Base-by-base conservation (phyloP, 192 early-diverging fungal genomes). In the Dimargaris xerosporica region DNA sequence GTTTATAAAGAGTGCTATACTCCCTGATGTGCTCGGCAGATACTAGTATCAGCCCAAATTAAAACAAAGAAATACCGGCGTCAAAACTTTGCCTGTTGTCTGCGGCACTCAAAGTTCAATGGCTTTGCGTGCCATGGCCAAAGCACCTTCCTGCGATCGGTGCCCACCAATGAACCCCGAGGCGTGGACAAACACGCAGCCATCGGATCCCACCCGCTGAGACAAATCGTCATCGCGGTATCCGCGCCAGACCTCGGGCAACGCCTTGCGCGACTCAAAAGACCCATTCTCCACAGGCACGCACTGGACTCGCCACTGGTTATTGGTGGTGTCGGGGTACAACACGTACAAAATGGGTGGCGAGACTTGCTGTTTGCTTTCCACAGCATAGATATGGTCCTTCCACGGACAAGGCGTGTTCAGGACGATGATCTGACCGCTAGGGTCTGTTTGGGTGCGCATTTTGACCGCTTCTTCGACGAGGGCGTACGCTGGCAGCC, bases 381-480 rank as follows among this genome's bases (percentile, higher is more conserved):
- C 87, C 54, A 89, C 67, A 12, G 73, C 79, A 26, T 84, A 77
- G 64, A 96, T 66, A 63, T 97, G 91, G 48, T 91, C 89, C 74
- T 94, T 94, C 93, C 93, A 98, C 11, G 94, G 94, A 66, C 91
- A 94, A 44, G 82, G 82, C 54, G 77, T 77, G 41, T 91, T 84
- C 51, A 98, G 81, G 34, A 91, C 70, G 44, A 98, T 71, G 52
- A 98, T 86, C 44, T 82, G 76, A 31, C 92, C 94, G 29, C 78
- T 80, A 25, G 73, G 68, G 68, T 92, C 83, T 61, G 87, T 71
- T 28, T 83, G 77, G 48, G 60, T 54, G 15, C 79, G 68, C 21
- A 44, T 43, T 7, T 76, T 75, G 53, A 95, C 71, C 0, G 85
- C 88, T 16, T 82, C 69, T 59, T 82, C 82, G 13, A 98, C 94